Evolutionary conservation across 495 filamentous ascomycete species (phyloP).

Genomic region (Penicillium psychrofluorescens): DNA sequence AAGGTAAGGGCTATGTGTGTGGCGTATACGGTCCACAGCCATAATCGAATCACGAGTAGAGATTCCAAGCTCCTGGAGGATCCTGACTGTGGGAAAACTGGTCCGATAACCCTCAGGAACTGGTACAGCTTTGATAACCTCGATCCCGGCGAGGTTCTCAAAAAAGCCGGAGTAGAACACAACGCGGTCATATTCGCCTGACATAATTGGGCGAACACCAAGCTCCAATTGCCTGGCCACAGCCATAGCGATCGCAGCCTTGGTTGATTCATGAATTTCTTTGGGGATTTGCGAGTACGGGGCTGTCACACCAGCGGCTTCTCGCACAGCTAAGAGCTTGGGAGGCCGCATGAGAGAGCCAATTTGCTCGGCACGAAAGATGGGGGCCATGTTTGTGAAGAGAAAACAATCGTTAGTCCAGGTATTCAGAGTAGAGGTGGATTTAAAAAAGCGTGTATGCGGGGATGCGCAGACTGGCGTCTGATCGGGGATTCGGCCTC

Average conservation of each 20-base stretch:
- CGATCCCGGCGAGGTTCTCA: slow-evolving; percentile 7
- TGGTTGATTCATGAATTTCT: neutral
- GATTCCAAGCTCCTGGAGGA: slow-evolving; percentile 1
- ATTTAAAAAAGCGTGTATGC: neutral
- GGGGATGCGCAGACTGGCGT: too few relatives aligned
- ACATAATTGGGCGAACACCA: slow-evolving; percentile 10
- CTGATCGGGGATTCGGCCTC: too few relatives aligned
- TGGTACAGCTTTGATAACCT: slow-evolving; percentile 6
- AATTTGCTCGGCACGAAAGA: slow-evolving; percentile 19
- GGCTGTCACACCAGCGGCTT: slow-evolving; percentile 13
- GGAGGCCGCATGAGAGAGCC: slow-evolving; percentile 16
- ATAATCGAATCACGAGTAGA: slow-evolving; percentile 1
- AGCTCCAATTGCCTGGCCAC: slow-evolving; percentile 11
- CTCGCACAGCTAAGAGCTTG: slow-evolving; percentile 10
- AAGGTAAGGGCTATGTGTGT: slow-evolving; percentile 8
- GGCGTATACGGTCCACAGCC: slow-evolving; percentile 4
- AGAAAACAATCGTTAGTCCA: neutral
- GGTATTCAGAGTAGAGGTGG: neutral
- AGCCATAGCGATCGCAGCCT: slow-evolving; percentile 6
- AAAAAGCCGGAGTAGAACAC: slow-evolving; percentile 18
- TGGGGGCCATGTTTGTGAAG: slow-evolving; percentile 18
- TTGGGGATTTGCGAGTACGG: slow-evolving; percentile 2
- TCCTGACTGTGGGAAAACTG: slow-evolving; percentile 4
- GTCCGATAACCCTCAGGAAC: slow-evolving; percentile 3
- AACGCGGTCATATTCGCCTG: slow-evolving; percentile 16